Base-by-base conservation (phyloP, 176 grass and related monocot genomes). In the Zizania latifolia region DNA sequence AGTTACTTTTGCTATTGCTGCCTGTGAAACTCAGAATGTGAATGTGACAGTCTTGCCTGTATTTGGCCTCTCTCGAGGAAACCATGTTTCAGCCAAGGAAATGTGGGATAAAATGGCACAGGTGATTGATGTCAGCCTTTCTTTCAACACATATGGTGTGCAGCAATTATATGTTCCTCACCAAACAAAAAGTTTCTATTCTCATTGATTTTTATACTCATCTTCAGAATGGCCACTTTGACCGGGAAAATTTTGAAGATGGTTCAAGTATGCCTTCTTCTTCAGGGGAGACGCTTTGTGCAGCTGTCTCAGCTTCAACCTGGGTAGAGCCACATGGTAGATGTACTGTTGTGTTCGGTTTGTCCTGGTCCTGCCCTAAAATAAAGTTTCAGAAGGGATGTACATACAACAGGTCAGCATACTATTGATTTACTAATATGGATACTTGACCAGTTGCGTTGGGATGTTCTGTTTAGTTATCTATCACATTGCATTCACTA, bases 371-470 rank as follows among this genome's bases (percentile, higher is more conserved):
- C 81, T 99, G 89, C 16, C 95, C 91, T 62, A 92, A 99, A 94
- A 92, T 99, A 59, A 99, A 88, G 82, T 99, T 99, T 84, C 91
- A 94, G 82, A 99, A 94, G 40, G 95, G 95, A 58, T 90, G 91
- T 64, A 80, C 95, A 28, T 99, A 99, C 66, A 86, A 92, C 77
- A 99, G 95, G 95, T 99, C 33, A 50, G 70, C 73, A 24, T 26
- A 32, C 21, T 38, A 8, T 58, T 91, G 65, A 3, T 41, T 86
- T 66, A 29, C 21, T 63, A 36, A 73, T 50, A 63, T 62, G 5
- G 55, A 65, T 1, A 6, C n/a, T 26, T 65, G 23, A 17, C 15
- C 19, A 50, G n/a, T n/a, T 50, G 4, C 8, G 17, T 16, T 26
- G 51, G 9, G 5, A 59, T 8, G 22, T 30, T 46, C 10, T 48